Evolutionary conservation across 75 land plant species (phyloP), one percentile per base, ranked within the genome.

Genomic region (Picea glauca): DNA sequence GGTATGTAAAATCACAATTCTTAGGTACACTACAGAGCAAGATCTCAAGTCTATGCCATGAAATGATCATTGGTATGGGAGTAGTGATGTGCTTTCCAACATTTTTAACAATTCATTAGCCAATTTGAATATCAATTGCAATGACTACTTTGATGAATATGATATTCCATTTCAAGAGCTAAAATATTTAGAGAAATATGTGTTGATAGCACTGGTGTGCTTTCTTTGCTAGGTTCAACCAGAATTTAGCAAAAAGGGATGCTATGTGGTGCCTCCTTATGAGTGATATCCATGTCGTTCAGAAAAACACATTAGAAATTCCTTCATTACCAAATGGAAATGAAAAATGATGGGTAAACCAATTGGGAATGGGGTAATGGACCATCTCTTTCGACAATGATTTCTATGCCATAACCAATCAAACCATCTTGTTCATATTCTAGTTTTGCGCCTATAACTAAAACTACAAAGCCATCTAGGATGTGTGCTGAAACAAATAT

Each of bases 221-320:
- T 72, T 90, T 76, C 79, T 93, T 75, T 87, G 85, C 64, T 81
- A 90, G 62, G 76, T 82, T 40, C 80, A 84, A 9, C 96, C 91
- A 0, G 63, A 81, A 18, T 73, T 90, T 70, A 84, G 84, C 62
- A 89, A 81, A 54, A 54, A 90, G 90, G 18, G 94, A 93, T 81
- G 96, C 94, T 17, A 83, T 93, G 92, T 91, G 94, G 96, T 93
- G 94, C 78, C 72, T 93, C 57, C 83, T 93, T 1, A 91, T 91
- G 94, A 78, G 87, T 76, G 92, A 91, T 80, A 80, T 93, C 58
- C 79, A 93, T 80, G 85, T 91, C 6, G 84, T 86, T 33, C 81
- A 83, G 35, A 91, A 90, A 14, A 79, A 88, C 60, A 62, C 81
- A 8, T 82, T 91, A 63, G 90, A 89, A 54, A 77, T 86, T 13